These are phyloP conservation scores for Trametes cinnabarina DNA, from an alignment of 768 basidiomycete genomes.

Conservation along the genomic window DNA sequence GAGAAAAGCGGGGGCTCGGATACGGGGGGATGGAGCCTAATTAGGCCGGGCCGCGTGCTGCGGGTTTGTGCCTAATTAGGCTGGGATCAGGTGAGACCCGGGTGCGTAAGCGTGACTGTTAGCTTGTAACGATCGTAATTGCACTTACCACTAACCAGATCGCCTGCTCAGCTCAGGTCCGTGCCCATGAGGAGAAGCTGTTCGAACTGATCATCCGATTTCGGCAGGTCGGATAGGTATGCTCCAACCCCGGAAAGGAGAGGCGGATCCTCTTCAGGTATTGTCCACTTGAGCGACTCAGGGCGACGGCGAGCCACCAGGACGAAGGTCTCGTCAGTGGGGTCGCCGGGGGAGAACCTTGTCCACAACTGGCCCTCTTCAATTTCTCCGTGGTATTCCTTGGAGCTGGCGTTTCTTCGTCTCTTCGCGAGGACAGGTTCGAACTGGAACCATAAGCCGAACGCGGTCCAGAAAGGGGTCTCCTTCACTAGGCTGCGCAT, in stretches of 20 bases:
- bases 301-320: slow-evolving; percentile 59
- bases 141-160: not conserved
- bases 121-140: no score
- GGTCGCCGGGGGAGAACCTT: slow-evolving; percentile 25
- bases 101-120: no score
- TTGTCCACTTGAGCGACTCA: slow-evolving; percentile 55
- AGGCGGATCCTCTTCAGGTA: slow-evolving; percentile 52
- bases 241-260: slow-evolving; percentile 60
- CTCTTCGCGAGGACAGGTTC: slow-evolving; percentile 42
- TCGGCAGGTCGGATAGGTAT: slow-evolving; percentile 38
- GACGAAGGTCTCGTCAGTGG: slow-evolving; percentile 44
- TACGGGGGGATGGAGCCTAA: no score
- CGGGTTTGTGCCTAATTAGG: no score
- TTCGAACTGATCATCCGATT: slow-evolving; percentile 72
- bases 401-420: not conserved
- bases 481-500: slow-evolving; percentile 73
- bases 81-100: no score
- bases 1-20: no score
- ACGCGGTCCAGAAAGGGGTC: slow-evolving; percentile 72
- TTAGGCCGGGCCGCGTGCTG: no score
- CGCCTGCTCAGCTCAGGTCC: not conserved
- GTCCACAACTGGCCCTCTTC: slow-evolving; percentile 15
- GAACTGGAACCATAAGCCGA: slow-evolving; percentile 77
- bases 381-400: not conserved
- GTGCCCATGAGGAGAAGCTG: slow-evolving; percentile 50